Base-by-base conservation (phyloP, 1,139 yeast genomes). In the Suhomyces ambrosiae region DNA sequence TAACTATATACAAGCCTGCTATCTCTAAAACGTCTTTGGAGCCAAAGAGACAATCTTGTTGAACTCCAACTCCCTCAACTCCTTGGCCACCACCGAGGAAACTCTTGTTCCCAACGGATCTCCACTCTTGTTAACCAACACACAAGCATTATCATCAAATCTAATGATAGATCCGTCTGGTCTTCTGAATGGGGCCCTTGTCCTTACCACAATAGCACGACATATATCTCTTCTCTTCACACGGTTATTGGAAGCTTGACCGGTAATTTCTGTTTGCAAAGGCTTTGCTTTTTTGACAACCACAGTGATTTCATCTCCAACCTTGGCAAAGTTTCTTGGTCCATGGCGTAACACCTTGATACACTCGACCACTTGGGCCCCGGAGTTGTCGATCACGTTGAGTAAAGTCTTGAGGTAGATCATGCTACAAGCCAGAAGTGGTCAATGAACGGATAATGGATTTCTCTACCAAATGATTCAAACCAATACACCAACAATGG, bases 61-160 rank as follows among this genome's bases (percentile, higher is more conserved):
- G 64, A 77, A 89, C 45, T 88, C 86, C 65, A 81, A 82, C 46
- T 86, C 88, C 66, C 83, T 82, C 48, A 92, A 76, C 63, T 92
- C 97, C 61, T 87, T 86, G 27, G 97, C 96, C 22, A 92, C 97
- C 36, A 87, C 95, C 27, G 92, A 83, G 38, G 87, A 78, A 24
- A 92, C 88, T 75, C 98, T 84, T 24, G 97, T 86, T 9, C 98
- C 99, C 38, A 92, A 74, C 7, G 97, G 97, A 57, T 94, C 98
- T 18, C 89, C 88, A 48, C 82, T 83, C 65, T 89, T 89, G 67
- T 92, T 90, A 46, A 92, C 79, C 57, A 92, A 75, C 24, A 94
- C 97, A 68, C 97, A 90, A 1, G 98, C 98, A 61, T 92, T 92
- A 63, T 92, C 99, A 59, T 92, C 97, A 58, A 92, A 92, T 50